Evolutionary conservation across 352 stramenopile genomes (phyloP), one percentile per base, ranked within the genome.

Genomic region (Thraustochytrium striatum): DNA sequence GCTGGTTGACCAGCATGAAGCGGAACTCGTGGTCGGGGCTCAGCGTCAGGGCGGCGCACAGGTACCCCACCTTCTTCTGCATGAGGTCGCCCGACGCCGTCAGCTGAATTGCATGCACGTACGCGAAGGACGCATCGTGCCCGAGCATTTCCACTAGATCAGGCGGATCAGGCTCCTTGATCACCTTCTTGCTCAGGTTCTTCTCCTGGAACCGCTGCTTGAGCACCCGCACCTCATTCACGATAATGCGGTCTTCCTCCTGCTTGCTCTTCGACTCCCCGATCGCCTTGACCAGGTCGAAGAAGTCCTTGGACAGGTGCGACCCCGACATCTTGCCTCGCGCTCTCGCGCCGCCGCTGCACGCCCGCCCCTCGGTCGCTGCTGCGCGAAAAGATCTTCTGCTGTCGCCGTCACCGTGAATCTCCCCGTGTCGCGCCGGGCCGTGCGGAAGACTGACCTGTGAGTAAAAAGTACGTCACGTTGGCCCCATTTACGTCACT

Each of bases 1-100:
- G 91, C 87, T 99, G 96, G 86, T 99, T 99, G 50, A 99, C 97
- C 41, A 99, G 94, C 97, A 99, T 99, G 88, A 99, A 99, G 70
- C 96, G 91, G 85, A 99, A 99, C 86, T 99, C 96, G 87, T 99
- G 95, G 41, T 96, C 95, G 2, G 96, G 96, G 25, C 91, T 95
- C 25, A 99, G 88, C 84, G 95, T 98, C 65, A 98, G 88, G n/a
- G 85, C 82, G 72, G 81, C 81, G 28, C 50, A 39, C 55, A 87
- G 88, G 90, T 62, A 86, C 19, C 82, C 81, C 11, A 97, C 94
- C 68, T 94, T 94, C 85, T 99, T 99, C 85, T 98, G 94, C 82
- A 98, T 91, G n/a, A 99, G 89, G 73, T 96, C 98, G 30, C 94
- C 94, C 44, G 92, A 97, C 7, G 95, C 95, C 7, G 92, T 97